These are phyloP conservation scores for Oemleria cerasiformis DNA, from an alignment of 306 rosid species.

Conservation along the genomic window DNA sequence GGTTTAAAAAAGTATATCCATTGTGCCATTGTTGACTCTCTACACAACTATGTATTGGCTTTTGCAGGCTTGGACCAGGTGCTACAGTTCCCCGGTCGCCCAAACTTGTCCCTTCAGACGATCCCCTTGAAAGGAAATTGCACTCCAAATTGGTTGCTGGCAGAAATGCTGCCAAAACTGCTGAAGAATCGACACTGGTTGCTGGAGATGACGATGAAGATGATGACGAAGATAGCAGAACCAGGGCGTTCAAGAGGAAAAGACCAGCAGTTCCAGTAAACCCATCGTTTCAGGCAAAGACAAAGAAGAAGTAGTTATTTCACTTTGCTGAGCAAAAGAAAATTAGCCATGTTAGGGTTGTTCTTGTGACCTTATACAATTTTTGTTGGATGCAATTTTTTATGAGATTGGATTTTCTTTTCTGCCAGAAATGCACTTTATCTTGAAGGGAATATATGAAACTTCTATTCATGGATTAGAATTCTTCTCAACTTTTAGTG, in stretches of 20 bases:
- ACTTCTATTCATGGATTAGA: too few relatives aligned
- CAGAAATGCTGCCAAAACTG: constrained; percentile 53
- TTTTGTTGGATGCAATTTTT: not conserved
- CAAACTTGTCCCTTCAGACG: constrained; percentile 51
- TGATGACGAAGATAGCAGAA: constrained; percentile 63
- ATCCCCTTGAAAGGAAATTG: constrained; percentile 66
- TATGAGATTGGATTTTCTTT: too few relatives aligned
- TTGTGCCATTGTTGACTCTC: not conserved
- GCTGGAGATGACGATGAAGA: constrained; percentile 30
- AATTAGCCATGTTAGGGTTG: not conserved
- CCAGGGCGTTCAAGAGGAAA: constrained; percentile 57
- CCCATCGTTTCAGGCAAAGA: constrained; percentile 33
- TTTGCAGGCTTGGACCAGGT: constrained; percentile 79
- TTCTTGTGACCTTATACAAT: not conserved
- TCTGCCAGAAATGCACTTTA: too few relatives aligned
- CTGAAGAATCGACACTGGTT: constrained; percentile 32
- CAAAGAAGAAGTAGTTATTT: constrained; percentile 42
- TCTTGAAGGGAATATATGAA: too few relatives aligned
- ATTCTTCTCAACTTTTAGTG: too few relatives aligned
- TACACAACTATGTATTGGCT: not conserved
- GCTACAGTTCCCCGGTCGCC: constrained; percentile 60
- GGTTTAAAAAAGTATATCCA: constrained; percentile 11
- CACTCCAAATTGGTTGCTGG: constrained; percentile 49
- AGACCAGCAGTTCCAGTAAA: constrained; percentile 37
- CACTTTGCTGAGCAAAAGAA: constrained; percentile 3